phyloP scores from a whole-genome alignment of 2,329 filamentous ascomycete species.

The Diplodia intermedia region DNA sequence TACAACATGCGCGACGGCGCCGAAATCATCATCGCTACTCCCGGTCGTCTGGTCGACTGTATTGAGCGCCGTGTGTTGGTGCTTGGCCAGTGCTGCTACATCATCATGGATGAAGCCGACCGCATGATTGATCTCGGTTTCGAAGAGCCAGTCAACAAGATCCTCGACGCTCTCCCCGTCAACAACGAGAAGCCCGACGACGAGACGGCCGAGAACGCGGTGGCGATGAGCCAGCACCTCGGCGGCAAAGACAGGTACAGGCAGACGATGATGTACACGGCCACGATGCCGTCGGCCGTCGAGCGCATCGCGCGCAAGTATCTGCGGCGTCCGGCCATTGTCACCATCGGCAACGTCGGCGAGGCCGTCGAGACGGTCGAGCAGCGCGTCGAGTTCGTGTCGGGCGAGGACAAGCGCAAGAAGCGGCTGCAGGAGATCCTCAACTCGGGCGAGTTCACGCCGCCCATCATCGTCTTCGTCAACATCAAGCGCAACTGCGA shows the following conservation, averaged over 20 bases:
- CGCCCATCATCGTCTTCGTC: slow-evolving; percentile 98
- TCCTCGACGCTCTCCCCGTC: slow-evolving; percentile 90
- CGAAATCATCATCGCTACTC: slow-evolving; percentile 98
- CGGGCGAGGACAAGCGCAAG: slow-evolving; percentile 94
- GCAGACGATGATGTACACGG: slow-evolving; percentile 99
- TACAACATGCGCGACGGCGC: slow-evolving; percentile 90
- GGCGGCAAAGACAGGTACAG: slow-evolving; percentile 81
- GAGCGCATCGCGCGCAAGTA: slow-evolving; percentile 98
- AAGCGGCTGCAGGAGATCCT: slow-evolving; percentile 94
- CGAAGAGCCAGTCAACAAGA: slow-evolving; percentile 96
- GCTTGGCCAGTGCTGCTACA: slow-evolving; percentile 93
- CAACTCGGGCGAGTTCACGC: slow-evolving; percentile 75
- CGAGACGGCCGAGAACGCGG: slow-evolving; percentile 85
- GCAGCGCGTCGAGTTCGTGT: slow-evolving; percentile 90
- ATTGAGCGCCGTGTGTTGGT: slow-evolving; percentile 92
- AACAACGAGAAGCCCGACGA: slow-evolving; percentile 94
- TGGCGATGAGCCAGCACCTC: slow-evolving; percentile 82
- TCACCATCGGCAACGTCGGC: slow-evolving; percentile 91
- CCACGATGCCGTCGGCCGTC: slow-evolving; percentile 91
- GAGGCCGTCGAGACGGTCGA: slow-evolving; percentile 98
- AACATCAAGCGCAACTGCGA: slow-evolving; percentile 99
- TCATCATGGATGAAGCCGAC: slow-evolving; percentile 99
- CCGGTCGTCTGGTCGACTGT: slow-evolving; percentile 94
- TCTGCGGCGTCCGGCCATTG: slow-evolving; percentile 87
- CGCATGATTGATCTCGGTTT: slow-evolving; percentile 99